phyloP scores from a whole-genome alignment of 495 filamentous ascomycete genomes.

The Annulohypoxylon stygium region DNA sequence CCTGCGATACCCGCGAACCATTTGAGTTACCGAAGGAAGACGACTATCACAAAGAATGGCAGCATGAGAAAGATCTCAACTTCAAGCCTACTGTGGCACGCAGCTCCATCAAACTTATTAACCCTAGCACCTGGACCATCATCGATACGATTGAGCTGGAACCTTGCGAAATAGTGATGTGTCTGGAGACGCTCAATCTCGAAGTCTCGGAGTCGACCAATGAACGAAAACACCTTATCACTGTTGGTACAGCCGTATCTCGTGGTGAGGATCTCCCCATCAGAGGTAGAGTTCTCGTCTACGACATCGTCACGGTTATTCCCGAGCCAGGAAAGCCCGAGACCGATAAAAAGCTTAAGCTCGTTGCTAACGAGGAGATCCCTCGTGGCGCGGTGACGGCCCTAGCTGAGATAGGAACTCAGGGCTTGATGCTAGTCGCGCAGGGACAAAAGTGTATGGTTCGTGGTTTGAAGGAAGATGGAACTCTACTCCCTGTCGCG shows the following conservation, averaged over 20 bases:
- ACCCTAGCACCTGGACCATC: constrained; percentile 78
- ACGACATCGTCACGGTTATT: constrained; percentile 90
- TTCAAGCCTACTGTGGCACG: constrained; percentile 77
- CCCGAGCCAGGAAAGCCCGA: constrained; percentile 88
- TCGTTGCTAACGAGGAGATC: constrained; percentile 88
- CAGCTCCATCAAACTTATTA: constrained; percentile 78
- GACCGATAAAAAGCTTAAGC: constrained; percentile 84
- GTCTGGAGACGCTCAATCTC: constrained; percentile 84
- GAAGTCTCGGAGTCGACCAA: constrained; percentile 92
- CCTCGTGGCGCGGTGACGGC: constrained; percentile 91
- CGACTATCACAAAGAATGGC: constrained; percentile 84
- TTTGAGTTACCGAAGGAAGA: constrained; percentile 90
- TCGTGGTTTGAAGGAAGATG: constrained; percentile 93
- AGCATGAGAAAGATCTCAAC: constrained; percentile 70
- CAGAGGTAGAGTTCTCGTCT: constrained; percentile 88
- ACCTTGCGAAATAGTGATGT: constrained; percentile 79
- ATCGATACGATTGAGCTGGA: constrained; percentile 81
- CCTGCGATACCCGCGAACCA: constrained; percentile 71
- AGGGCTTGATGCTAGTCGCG: constrained; percentile 89
- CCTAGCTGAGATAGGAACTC: constrained; percentile 86
- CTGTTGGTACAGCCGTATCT: constrained; percentile 84
- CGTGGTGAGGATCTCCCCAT: constrained; percentile 90
- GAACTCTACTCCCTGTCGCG: constrained; percentile 88
- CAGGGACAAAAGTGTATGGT: constrained; percentile 99
- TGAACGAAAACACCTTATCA: constrained; percentile 82